Evolutionary conservation across 2,329 filamentous ascomycete genomes (phyloP).

Genomic region (Fulvia fulva): DNA sequence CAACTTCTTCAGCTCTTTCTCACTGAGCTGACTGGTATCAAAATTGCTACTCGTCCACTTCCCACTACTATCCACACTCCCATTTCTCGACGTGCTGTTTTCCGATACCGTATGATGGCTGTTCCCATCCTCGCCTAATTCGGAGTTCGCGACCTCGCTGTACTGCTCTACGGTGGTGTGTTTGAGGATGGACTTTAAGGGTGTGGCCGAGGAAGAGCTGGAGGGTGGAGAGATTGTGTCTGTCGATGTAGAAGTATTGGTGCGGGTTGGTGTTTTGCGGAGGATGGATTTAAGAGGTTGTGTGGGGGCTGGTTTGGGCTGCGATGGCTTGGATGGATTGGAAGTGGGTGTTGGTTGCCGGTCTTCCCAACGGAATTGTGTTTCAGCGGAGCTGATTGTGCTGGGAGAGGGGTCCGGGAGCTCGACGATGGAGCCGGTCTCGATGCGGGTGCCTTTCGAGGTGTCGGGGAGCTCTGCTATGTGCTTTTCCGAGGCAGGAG

Average conservation of each 20-base stretch:
- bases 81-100: slow-evolving; percentile 6
- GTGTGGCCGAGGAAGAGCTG: background rate
- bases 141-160: slow-evolving; percentile 29
- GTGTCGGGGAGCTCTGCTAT: background rate
- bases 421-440: background rate
- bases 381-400: background rate
- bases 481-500: background rate
- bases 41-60: slow-evolving; percentile 41
- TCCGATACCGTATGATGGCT: slow-evolving; percentile 26
- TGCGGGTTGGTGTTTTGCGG: background rate
- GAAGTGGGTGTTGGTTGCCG: background rate
- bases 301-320: background rate
- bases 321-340: background rate
- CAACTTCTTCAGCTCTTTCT: slow-evolving; percentile 42
- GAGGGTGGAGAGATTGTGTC: background rate
- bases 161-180: slow-evolving; percentile 24
- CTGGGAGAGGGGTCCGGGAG: background rate
- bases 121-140: slow-evolving; percentile 15
- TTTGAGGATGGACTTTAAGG: slow-evolving; percentile 16
- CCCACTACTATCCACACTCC: slow-evolving; percentile 10
- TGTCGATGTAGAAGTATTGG: background rate
- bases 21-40: slow-evolving; percentile 37
- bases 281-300: background rate
- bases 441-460: background rate
- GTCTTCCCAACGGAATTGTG: background rate